Evolutionary conservation across 2,329 filamentous ascomycete genomes (phyloP).

Genomic region (Pseudogymnoascus sp.): DNA sequence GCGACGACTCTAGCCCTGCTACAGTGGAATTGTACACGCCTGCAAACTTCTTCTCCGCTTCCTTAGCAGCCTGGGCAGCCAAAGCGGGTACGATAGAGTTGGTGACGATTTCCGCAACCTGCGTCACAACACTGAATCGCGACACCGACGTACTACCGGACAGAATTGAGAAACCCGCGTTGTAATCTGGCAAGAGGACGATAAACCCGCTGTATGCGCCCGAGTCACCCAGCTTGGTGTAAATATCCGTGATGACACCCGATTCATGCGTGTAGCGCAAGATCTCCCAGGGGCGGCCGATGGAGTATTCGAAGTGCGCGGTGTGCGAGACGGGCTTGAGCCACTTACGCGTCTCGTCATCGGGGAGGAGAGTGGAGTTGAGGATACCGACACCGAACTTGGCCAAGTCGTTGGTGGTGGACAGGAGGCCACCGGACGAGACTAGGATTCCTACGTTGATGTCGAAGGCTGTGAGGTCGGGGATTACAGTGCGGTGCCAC

Average conservation of each 20-base stretch:
- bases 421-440: slow-evolving; percentile 34
- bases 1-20: slow-evolving; percentile 21
- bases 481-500: neutral
- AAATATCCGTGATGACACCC: slow-evolving; percentile 37
- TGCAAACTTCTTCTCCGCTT: slow-evolving; percentile 4
- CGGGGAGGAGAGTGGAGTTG: slow-evolving; percentile 33
- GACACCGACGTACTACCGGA: slow-evolving; percentile 22
- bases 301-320: slow-evolving; percentile 29
- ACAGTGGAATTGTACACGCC: slow-evolving; percentile 20
- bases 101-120: slow-evolving; percentile 17
- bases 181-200: slow-evolving; percentile 39
- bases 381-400: slow-evolving; percentile 36
- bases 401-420: slow-evolving; percentile 35
- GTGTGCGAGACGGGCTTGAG: slow-evolving; percentile 36
- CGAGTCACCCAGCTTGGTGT: slow-evolving; percentile 39
- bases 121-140: slow-evolving; percentile 7
- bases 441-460: slow-evolving; percentile 26
- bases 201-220: slow-evolving; percentile 34
- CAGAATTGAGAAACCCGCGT: slow-evolving; percentile 35
- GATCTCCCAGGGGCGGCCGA: slow-evolving; percentile 43
- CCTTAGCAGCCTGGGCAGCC: slow-evolving; percentile 14
- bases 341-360: slow-evolving; percentile 35
- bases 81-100: slow-evolving; percentile 20
- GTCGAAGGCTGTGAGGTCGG: slow-evolving; percentile 30
- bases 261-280: slow-evolving; percentile 31